Evolutionary conservation across 1,139 yeast genomes (phyloP).

Genomic region (Pichia sp.): DNA sequence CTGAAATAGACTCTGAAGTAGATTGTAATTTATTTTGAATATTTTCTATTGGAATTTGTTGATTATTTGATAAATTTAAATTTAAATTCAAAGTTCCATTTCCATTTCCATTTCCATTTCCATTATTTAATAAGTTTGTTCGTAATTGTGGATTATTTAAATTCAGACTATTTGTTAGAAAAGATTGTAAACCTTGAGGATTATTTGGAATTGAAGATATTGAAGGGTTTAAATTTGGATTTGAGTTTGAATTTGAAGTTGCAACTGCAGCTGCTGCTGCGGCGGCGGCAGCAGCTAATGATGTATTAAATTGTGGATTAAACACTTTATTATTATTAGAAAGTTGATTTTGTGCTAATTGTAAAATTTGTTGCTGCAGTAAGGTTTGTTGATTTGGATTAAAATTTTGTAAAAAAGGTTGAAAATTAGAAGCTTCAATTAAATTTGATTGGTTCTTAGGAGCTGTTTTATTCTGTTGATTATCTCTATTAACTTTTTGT

Average conservation of each 20-base stretch:
- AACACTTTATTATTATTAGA: constrained; percentile 4
- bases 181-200: not conserved
- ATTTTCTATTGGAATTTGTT: no score
- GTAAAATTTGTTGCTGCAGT: constrained; percentile 12
- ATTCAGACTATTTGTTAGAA: not conserved
- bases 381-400: constrained; percentile 8
- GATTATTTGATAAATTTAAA: not conserved
- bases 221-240: not conserved
- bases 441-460: not conserved
- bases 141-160: not conserved
- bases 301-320: constrained; percentile 4
- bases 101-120: not conserved
- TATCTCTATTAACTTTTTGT: not conserved
- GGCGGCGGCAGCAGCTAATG: constrained; percentile 4
- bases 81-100: not conserved
- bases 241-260: no score
- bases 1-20: no score
- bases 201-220: not conserved
- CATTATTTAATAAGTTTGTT: no score
- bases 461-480: not conserved
- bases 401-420: constrained; percentile 4
- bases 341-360: constrained; percentile 8
- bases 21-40: not conserved
- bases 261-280: constrained; percentile 4
- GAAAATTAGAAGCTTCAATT: constrained; percentile 3